A percentile compares a stretch with the other conserved stretches of the same genome.
These are phyloP conservation scores for Xylaria digitata DNA, from an alignment of 2,329 filamentous ascomycete species.

Conservation along the genomic window DNA sequence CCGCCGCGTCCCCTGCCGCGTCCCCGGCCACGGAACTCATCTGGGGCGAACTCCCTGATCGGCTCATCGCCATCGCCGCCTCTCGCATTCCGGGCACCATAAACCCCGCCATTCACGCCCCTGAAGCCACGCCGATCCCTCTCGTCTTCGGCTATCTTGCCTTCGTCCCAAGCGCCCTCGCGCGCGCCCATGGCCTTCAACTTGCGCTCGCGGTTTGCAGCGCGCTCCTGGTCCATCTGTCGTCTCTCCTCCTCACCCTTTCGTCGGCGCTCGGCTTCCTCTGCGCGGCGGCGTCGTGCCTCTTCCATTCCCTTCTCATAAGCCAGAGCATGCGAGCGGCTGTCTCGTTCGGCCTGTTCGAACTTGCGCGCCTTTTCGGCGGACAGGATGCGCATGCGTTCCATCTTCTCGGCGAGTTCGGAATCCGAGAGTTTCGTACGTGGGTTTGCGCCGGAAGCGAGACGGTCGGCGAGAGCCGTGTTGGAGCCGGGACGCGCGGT, in stretches of 20 bases:
- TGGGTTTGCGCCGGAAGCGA: slow-evolving; percentile 67
- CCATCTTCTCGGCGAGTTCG: slow-evolving; percentile 70
- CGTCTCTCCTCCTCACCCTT: slow-evolving; percentile 64
- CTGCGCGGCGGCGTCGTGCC: slow-evolving; percentile 61
- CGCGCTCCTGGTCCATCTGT: slow-evolving; percentile 69
- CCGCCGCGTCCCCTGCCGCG: slow-evolving; percentile 51
- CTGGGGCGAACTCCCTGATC: slow-evolving; percentile 53
- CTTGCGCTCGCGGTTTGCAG: slow-evolving; percentile 70
- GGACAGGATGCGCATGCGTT: slow-evolving; percentile 67
- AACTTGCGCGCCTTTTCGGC: slow-evolving; percentile 70
- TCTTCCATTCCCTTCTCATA: slow-evolving; percentile 68
- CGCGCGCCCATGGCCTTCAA: slow-evolving; percentile 67
- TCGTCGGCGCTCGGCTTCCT: slow-evolving; percentile 63
- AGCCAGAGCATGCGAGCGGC: slow-evolving; percentile 65
- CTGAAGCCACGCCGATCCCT: slow-evolving; percentile 57
- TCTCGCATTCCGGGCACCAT: slow-evolving; percentile 52
- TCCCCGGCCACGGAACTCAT: slow-evolving; percentile 51
- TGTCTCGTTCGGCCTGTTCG: slow-evolving; percentile 67
- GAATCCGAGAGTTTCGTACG: slow-evolving; percentile 69
- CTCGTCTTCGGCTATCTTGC: slow-evolving; percentile 59
- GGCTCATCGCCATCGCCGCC: slow-evolving; percentile 55
- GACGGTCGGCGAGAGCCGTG: slow-evolving; percentile 55
- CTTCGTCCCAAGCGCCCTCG: slow-evolving; percentile 69
- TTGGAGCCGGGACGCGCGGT: slow-evolving; percentile 48
- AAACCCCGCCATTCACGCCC: slow-evolving; percentile 54